Percentiles rank a stretch among this genome's conserved stretches.
Conservation (phyloP, 2,329 filamentous ascomycete genomes). For the Penicillium aurantiogriseum region DNA sequence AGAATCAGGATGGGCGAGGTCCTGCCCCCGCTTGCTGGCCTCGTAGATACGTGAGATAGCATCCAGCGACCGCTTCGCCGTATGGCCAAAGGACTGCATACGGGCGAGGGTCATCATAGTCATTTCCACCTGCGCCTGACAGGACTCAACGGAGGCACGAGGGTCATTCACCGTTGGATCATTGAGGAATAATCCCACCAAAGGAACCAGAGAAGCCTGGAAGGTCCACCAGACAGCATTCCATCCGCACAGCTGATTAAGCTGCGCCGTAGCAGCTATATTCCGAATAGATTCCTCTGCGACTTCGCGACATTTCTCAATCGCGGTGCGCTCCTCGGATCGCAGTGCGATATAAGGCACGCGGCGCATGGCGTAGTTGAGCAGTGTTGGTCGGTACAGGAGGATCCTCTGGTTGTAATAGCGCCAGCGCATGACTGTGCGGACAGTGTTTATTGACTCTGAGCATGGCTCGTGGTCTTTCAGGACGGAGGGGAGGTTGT, state of each 20-base stretch:
- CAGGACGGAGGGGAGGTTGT: conserved; percentile 65
- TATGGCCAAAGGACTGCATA: conserved; percentile 65
- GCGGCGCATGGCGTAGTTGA: conserved; percentile 60
- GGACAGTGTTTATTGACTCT: conserved; percentile 66
- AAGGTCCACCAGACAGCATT: conserved; percentile 80
- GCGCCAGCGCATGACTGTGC: conserved; percentile 77
- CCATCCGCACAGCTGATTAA: conserved; percentile 76
- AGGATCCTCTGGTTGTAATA: conserved; percentile 77
- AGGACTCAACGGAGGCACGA: conserved; percentile 53
- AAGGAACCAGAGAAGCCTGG: conserved; percentile 74
- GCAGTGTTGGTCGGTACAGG: conserved; percentile 69
- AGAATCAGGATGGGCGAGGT: conserved; percentile 9
- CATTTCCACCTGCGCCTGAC: conserved; percentile 57
- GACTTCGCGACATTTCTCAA: conserved; percentile 67
- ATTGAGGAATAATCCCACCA: conserved; percentile 65
- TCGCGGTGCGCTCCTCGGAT: conserved; percentile 65
- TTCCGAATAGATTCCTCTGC: conserved; percentile 71
- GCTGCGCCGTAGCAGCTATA: conserved; percentile 67
- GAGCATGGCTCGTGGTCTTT: conserved; percentile 66
- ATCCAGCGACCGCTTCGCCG: conserved; percentile 61
- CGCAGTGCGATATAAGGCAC: conserved; percentile 51
- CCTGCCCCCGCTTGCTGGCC: conserved; percentile 43
- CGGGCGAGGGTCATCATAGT: conserved; percentile 41
- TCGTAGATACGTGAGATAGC: conserved; percentile 65
- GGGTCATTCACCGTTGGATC: conserved; percentile 54